Evolutionary conservation across 192 early-diverging fungal genomes (phyloP), one percentile per base, ranked within the genome.

Genomic region (Gaertneriomyces sp.): DNA sequence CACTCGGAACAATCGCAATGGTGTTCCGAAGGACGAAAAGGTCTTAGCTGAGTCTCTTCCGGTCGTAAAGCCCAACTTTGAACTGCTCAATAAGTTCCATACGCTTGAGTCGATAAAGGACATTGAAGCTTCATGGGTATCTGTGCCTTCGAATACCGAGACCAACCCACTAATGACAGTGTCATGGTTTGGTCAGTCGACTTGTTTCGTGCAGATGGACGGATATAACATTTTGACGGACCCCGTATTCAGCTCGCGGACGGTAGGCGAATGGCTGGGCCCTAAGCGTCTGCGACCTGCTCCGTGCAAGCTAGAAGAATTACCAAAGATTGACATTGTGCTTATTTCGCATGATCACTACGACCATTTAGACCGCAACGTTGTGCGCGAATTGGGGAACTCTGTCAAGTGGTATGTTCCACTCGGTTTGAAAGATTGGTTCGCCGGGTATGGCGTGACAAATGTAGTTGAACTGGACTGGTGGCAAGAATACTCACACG

Each of bases 401-500:
- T 58, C 68, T 1, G 80, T 79, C 17, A 78, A 70, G 33, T 84
- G 82, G 82, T 84, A 80, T 49, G 73, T 84, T 33, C 82, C 82
- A 14, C 55, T 84, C 33, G 82, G 82, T 20, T 51, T 84, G 16
- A 58, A 55, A 53, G 71, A 73, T 39, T 84, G 79, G 78, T 78
- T 84, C 42, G 51, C 55, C 7, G 53, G 70, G 45, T 66, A 75
- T 49, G 70, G 70, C n/a, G 66, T 84, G 41, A 66, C 74, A 16
- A 84, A 73, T 45, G 82, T 82, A 4, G 69, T 82, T 19, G 83
- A 85, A 58, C 59, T 82, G 9, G 80, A 82, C 59, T 85, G 80
- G 80, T 85, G 80, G 83, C 77, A 82, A 63, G 80, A 85, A 63
- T 73, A 71, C 44, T 60, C 60, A 42, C 80, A 80, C 53, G 72